Percentiles rank a stretch among this genome's conserved stretches.
Evolutionary conservation across 768 basidiomycete genomes (phyloP).

Genomic region (Ramaria rubella): DNA sequence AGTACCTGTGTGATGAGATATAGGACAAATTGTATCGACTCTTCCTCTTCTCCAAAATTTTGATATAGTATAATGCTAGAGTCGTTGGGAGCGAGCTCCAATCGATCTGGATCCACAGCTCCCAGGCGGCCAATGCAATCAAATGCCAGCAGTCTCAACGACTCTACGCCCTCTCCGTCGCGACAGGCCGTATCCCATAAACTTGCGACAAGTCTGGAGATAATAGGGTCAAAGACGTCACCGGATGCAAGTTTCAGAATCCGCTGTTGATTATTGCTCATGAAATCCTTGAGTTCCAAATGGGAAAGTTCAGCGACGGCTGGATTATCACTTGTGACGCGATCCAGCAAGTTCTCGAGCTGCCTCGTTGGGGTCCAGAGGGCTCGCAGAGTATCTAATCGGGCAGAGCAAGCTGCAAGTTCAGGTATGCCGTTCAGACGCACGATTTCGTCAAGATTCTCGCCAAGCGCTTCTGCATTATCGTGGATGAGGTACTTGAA

Average conservation of each 20-base stretch:
- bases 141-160: conserved; percentile 63
- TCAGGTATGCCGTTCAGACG: conserved; percentile 70
- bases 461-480: conserved; percentile 45
- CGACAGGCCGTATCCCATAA: conserved; percentile 67
- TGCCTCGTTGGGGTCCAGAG: conserved; percentile 43
- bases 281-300: conserved; percentile 64
- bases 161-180: conserved; percentile 70
- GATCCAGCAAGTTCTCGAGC: conserved; percentile 63
- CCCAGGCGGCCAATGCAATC: conserved; percentile 91
- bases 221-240: conserved; percentile 74
- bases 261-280: conserved; percentile 37
- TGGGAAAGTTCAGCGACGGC: conserved; percentile 70
- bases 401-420: conserved; percentile 29
- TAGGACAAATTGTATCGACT: conserved; percentile 71
- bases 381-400: conserved; percentile 36
- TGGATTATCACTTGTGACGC: conserved; percentile 71
- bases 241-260: conserved; percentile 66
- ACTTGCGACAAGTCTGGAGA: conserved; percentile 60
- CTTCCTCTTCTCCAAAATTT: conserved; percentile 76
- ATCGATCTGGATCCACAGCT: conserved; percentile 91
- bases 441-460: conserved; percentile 69
- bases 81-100: conserved; percentile 56
- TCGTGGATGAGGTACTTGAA: conserved; percentile 67
- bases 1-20: conserved; percentile 83
- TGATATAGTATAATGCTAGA: conserved; percentile 63